These are phyloP conservation scores for Paecilomyces niveus DNA, from an alignment of 2,329 filamentous ascomycete species.

Conservation along the genomic window DNA sequence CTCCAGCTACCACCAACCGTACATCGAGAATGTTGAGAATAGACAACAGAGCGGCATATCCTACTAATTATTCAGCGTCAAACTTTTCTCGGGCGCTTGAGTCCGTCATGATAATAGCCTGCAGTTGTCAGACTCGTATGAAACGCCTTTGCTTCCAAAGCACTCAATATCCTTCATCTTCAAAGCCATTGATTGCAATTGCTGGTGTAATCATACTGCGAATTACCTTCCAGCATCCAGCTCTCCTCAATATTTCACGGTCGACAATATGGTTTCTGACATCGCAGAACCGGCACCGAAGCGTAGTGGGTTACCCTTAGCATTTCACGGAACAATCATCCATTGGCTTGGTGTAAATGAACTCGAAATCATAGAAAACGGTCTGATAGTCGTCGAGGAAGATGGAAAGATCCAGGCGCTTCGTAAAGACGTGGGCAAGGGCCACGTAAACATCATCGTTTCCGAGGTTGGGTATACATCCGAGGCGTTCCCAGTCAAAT, in stretches of 20 bases:
- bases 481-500: slow-evolving; percentile 19
- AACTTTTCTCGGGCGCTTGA: too few relatives aligned
- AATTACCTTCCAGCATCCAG: neutral
- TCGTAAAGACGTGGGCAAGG: slow-evolving; percentile 11
- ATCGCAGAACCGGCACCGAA: neutral
- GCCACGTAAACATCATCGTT: slow-evolving; percentile 18
- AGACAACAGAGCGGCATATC: too few relatives aligned
- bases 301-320: slow-evolving; percentile 14
- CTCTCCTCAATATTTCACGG: neutral
- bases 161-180: neutral
- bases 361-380: slow-evolving; percentile 24
- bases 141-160: neutral
- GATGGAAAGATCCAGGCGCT: slow-evolving; percentile 24
- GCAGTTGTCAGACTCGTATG: too few relatives aligned
- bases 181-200: neutral
- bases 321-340: slow-evolving; percentile 29
- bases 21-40: too few relatives aligned
- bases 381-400: slow-evolving; percentile 22
- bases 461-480: slow-evolving; percentile 17
- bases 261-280: neutral
- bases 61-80: too few relatives aligned
- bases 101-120: too few relatives aligned
- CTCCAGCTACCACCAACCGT: too few relatives aligned
- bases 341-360: slow-evolving; percentile 17
- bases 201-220: neutral